These are phyloP conservation scores for Ophiocordyceps camponoti-floridani DNA, from an alignment of 2,329 filamentous ascomycete species.

Conservation along the genomic window DNA sequence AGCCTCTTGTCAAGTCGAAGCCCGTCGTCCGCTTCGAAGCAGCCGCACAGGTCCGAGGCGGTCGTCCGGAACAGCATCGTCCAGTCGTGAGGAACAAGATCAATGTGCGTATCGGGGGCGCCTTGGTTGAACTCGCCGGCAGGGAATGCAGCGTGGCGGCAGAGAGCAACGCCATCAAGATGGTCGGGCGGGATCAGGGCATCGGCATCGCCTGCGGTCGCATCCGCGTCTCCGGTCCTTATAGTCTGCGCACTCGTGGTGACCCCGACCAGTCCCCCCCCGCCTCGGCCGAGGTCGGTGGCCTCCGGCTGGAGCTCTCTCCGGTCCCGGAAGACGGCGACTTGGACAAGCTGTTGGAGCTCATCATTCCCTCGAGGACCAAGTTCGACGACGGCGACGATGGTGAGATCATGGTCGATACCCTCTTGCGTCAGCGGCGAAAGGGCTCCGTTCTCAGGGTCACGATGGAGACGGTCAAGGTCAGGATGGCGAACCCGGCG, in stretches of 20 bases:
- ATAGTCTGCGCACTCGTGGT: constrained; percentile 23
- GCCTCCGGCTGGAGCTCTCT: constrained; percentile 56
- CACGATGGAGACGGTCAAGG: constrained; percentile 44
- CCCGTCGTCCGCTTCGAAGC: constrained; percentile 39
- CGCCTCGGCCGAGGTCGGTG: constrained; percentile 42
- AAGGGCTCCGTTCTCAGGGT: constrained; percentile 71
- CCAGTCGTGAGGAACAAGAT: constrained; percentile 42
- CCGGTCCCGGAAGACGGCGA: constrained; percentile 60
- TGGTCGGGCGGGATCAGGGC: constrained; percentile 56
- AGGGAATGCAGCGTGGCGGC: constrained; percentile 57
- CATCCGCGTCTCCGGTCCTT: constrained; percentile 57
- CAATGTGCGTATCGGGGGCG: constrained; percentile 59
- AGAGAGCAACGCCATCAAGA: constrained; percentile 65
- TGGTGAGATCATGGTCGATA: constrained; percentile 91
- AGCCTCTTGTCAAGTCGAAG: constrained; percentile 21
- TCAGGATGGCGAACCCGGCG: constrained; percentile 42
- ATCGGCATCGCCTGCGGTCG: constrained; percentile 58
- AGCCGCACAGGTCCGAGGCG: constrained; percentile 17
- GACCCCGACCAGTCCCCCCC: constrained; percentile 23
- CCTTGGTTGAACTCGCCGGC: constrained; percentile 60
- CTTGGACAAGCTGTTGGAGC: constrained; percentile 60
- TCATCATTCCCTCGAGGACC: constrained; percentile 83
- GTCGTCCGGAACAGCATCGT: constrained; percentile 15
- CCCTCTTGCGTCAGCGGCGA: constrained; percentile 64
- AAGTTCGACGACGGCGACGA: constrained; percentile 75